Conservation (phyloP, 495 filamentous ascomycete species). For the Neurospora tetrasperma region DNA sequence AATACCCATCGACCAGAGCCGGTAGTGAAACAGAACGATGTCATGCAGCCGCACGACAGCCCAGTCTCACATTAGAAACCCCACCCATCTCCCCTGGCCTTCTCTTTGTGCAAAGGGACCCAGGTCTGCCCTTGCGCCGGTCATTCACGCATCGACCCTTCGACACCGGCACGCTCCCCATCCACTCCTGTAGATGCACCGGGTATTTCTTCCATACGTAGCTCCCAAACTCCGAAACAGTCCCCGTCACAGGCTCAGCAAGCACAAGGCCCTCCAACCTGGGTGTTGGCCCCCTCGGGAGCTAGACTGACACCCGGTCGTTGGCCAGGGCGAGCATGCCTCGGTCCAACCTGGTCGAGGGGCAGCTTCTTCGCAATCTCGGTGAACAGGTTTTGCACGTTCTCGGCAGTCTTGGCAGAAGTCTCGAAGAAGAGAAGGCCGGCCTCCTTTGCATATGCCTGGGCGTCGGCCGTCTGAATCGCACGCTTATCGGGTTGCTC, state of each 20-base stretch:
- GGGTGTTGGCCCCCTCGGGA: conserved; percentile 66
- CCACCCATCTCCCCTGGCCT: conserved; percentile 3
- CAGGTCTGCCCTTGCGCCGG: conserved; percentile 5
- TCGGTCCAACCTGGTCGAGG: conserved; percentile 84
- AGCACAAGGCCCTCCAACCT: conserved; percentile 61
- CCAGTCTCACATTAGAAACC: background rate
- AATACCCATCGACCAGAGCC: conserved; percentile 15
- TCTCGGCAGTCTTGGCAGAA: conserved; percentile 91
- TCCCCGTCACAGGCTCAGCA: conserved; percentile 39
- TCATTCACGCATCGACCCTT: background rate
- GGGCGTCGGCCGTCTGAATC: conserved; percentile 76
- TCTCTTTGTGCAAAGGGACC: conserved; percentile 10
- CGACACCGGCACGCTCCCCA: background rate
- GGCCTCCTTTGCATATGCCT: conserved; percentile 88
- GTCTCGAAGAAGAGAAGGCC: conserved; percentile 95
- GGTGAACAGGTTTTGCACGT: conserved; percentile 93
- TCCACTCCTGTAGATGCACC: background rate
- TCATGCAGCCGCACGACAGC: background rate
- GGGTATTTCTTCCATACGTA: background rate
- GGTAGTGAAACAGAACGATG: conserved; percentile 23
- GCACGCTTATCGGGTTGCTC: conserved; percentile 90
- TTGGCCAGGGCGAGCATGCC: conserved; percentile 64
- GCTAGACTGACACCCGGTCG: conserved; percentile 73
- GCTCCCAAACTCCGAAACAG: background rate
- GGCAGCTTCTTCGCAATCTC: conserved; percentile 95